Conservation (phyloP, 2,329 filamentous ascomycete genomes). For the Cryphonectria japonica region DNA sequence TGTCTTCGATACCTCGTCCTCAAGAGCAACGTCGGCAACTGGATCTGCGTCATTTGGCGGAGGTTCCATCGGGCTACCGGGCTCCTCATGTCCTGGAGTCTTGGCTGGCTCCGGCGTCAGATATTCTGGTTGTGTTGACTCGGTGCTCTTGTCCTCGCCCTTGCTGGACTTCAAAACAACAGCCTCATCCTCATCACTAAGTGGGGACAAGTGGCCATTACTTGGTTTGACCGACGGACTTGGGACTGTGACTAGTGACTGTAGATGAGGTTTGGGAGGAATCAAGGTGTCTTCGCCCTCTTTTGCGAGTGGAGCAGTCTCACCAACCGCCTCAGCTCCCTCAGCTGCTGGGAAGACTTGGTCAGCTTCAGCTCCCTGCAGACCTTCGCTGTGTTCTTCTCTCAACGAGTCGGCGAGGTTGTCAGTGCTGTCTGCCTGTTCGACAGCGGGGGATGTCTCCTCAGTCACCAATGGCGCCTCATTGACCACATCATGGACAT, state of each 20-base stretch:
- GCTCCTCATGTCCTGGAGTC: constrained; percentile 13
- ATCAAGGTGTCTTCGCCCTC: constrained; percentile 37
- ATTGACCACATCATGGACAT: background rate
- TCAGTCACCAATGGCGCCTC: background rate
- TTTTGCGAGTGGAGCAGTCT: constrained; percentile 30
- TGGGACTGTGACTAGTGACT: constrained; percentile 26
- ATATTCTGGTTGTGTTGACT: constrained; percentile 18
- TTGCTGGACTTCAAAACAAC: constrained; percentile 40
- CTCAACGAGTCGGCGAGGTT: background rate
- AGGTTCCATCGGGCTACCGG: constrained; percentile 18
- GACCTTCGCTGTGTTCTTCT: background rate
- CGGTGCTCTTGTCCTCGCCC: constrained; percentile 19
- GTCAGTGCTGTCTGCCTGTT: background rate
- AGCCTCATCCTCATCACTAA: constrained; percentile 47
- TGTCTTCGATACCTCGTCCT: background rate
- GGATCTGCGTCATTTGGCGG: constrained; percentile 18
- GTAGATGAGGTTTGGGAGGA: constrained; percentile 31
- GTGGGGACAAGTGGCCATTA: constrained; percentile 32
- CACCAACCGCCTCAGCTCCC: constrained; percentile 32
- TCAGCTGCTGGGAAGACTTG: constrained; percentile 32
- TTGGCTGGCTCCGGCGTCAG: constrained; percentile 21
- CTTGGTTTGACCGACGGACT: constrained; percentile 26
- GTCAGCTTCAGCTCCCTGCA: background rate
- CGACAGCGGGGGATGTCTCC: background rate
- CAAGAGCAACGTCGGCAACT: background rate